Evolutionary conservation across 192 early-diverging fungal species (phyloP).

Genomic region (Dissophora globulifera): DNA sequence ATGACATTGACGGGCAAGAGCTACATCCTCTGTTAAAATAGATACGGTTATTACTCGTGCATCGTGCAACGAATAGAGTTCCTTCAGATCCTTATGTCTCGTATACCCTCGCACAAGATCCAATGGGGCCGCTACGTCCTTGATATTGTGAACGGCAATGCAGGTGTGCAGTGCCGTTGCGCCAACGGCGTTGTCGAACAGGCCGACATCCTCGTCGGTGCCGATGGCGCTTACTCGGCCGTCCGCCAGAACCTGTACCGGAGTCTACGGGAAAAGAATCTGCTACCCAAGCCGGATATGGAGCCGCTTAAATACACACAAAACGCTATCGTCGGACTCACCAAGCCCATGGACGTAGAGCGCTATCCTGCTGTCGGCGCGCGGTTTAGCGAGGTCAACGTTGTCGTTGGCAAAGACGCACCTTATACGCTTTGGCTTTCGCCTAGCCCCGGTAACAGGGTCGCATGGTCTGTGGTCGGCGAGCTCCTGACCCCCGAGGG

Average conservation of each 20-base stretch:
- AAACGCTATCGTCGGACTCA: constrained; percentile 24
- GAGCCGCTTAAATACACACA: constrained; percentile 21
- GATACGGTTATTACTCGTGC: constrained; percentile 33
- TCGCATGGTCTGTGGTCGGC: constrained; percentile 34
- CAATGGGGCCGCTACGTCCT: constrained; percentile 31
- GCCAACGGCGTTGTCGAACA: constrained; percentile 37
- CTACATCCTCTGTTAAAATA: background rate
- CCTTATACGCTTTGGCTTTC: constrained; percentile 31
- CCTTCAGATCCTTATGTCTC: constrained; percentile 25
- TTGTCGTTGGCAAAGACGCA: constrained; percentile 20
- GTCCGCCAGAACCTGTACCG: constrained; percentile 30
- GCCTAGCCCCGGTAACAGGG: constrained; percentile 8
- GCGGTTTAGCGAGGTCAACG: constrained; percentile 8
- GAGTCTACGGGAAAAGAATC: constrained; percentile 14
- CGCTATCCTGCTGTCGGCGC: constrained; percentile 7
- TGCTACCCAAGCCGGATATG: constrained; percentile 30
- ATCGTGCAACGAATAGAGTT: constrained; percentile 15
- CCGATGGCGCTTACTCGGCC: constrained; percentile 26
- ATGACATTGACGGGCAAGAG: too few relatives aligned
- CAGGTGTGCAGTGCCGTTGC: constrained; percentile 42
- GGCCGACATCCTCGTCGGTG: constrained; percentile 30
- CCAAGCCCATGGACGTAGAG: constrained; percentile 10
- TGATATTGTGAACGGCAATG: constrained; percentile 30
- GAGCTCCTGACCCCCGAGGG: constrained; percentile 34
- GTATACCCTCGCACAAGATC: constrained; percentile 19